A percentile compares a stretch with the other conserved stretches of the same genome.
These are phyloP conservation scores for Colletotrichum sp. DNA, from an alignment of 2,329 filamentous ascomycete genomes.

Conservation along the genomic window DNA sequence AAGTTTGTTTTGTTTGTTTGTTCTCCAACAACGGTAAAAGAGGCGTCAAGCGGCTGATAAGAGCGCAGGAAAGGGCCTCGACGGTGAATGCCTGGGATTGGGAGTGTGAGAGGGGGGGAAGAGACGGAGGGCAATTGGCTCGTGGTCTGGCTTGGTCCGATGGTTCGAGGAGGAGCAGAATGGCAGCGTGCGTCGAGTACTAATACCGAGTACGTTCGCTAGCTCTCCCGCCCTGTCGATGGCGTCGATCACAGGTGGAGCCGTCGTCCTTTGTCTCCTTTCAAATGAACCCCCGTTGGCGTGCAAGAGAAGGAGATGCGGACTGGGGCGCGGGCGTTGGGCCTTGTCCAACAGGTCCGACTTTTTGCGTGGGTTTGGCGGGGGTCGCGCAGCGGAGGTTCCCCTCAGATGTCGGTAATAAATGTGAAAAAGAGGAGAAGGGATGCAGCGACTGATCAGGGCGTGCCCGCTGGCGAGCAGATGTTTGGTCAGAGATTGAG, in stretches of 20 bases:
- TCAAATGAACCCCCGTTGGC: constrained; percentile 17
- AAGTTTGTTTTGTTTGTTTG: not conserved
- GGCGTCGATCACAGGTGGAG: constrained; percentile 18
- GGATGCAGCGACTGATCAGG: not conserved
- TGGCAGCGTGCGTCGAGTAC: constrained; percentile 10
- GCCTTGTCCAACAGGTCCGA: not conserved
- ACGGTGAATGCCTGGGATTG: not conserved
- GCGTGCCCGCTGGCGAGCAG: constrained; percentile 6
- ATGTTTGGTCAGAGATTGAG: constrained; percentile 19
- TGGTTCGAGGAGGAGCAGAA: constrained; percentile 1
- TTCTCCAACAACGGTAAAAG: not conserved
- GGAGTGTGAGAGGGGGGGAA: not conserved
- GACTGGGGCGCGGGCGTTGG: not conserved
- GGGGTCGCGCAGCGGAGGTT: constrained; percentile 1
- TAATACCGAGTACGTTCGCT: constrained; percentile 14
- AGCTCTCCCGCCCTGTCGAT: constrained; percentile 11
- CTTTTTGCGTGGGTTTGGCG: constrained; percentile 1
- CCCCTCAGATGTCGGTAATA: constrained; percentile 14
- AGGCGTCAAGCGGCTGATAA: not conserved
- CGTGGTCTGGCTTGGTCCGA: constrained; percentile 4
- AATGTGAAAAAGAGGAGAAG: constrained; percentile 18
- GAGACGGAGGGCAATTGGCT: not conserved
- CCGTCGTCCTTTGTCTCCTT: constrained; percentile 19
- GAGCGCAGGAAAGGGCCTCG: not conserved
- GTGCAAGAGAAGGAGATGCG: not conserved